Conservation (phyloP, 352 stramenopile genomes). For the Phytopythium vexans region DNA sequence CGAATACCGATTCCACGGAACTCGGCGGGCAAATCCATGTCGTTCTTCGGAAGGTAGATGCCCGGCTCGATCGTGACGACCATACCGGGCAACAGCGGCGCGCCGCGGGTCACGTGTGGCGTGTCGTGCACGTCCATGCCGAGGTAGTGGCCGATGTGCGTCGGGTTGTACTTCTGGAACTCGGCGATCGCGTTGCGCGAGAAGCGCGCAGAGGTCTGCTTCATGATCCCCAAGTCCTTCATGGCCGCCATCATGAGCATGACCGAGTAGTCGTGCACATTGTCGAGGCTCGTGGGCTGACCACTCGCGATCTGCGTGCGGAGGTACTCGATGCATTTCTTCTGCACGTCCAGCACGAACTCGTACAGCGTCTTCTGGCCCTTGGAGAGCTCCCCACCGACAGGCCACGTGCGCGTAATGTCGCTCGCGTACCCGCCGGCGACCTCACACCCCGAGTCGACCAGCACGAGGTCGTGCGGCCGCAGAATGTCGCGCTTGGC, state of each 20-base stretch:
- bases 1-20: slow-evolving; percentile 83
- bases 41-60: slow-evolving; percentile 79
- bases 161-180: slow-evolving; percentile 84
- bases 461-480: slow-evolving; percentile 73
- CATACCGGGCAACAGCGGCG: slow-evolving; percentile 65
- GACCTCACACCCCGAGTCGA: slow-evolving; percentile 81
- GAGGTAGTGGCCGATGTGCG: slow-evolving; percentile 82
- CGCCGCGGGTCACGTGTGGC: slow-evolving; percentile 56
- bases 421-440: slow-evolving; percentile 76
- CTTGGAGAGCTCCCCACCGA: slow-evolving; percentile 36
- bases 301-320: slow-evolving; percentile 36
- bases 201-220: slow-evolving; percentile 14
- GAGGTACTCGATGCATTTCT: slow-evolving; percentile 63
- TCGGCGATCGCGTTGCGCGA: slow-evolving; percentile 39
- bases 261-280: slow-evolving; percentile 73
- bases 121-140: slow-evolving; percentile 86
- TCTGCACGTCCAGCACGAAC: slow-evolving; percentile 77
- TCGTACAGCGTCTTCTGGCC: slow-evolving; percentile 69
- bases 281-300: slow-evolving; percentile 58
- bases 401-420: slow-evolving; percentile 80
- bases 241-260: slow-evolving; percentile 67
- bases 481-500: slow-evolving; percentile 61
- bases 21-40: slow-evolving; percentile 56
- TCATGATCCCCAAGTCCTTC: slow-evolving; percentile 61
- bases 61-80: slow-evolving; percentile 81